Percentiles rank a stretch among this genome's conserved stretches.
Evolutionary conservation across 495 filamentous ascomycete species (phyloP).

Genomic region (Sordaria brevicollis): DNA sequence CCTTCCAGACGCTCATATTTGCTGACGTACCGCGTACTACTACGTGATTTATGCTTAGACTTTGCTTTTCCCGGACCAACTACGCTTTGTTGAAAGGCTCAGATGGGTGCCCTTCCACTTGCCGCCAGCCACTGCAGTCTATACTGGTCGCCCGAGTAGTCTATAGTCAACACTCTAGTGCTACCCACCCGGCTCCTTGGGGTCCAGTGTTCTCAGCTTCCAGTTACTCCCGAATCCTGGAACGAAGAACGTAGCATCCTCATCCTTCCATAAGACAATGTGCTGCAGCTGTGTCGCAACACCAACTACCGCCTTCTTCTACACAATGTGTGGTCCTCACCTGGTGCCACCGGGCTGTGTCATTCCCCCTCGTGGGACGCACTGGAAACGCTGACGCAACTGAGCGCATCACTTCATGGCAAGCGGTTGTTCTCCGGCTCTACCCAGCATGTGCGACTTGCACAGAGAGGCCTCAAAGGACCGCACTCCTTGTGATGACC

Average conservation of each 20-base stretch:
- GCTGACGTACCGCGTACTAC: background rate
- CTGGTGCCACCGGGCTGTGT: background rate
- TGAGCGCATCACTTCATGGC: background rate
- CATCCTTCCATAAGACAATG: background rate
- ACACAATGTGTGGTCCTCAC: background rate
- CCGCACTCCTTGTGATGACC: background rate
- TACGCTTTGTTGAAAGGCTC: background rate
- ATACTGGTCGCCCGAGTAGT: background rate
- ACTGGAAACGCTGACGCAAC: background rate
- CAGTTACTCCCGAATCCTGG: background rate
- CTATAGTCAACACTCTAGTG: background rate
- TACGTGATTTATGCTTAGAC: background rate
- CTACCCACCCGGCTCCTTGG: background rate
- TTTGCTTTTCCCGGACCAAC: background rate
- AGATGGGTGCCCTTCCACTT: background rate
- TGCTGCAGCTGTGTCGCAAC: background rate
- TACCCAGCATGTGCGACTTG: background rate
- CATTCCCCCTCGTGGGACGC: background rate
- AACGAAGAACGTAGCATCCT: background rate
- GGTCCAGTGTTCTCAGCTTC: background rate
- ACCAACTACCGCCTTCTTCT: background rate
- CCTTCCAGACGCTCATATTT: background rate
- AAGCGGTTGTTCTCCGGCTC: background rate
- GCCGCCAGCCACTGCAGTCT: background rate
- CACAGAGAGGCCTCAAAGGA: background rate